Base-by-base conservation (phyloP, 208 protist genomes). In the Trypanosoma grayi region DNA sequence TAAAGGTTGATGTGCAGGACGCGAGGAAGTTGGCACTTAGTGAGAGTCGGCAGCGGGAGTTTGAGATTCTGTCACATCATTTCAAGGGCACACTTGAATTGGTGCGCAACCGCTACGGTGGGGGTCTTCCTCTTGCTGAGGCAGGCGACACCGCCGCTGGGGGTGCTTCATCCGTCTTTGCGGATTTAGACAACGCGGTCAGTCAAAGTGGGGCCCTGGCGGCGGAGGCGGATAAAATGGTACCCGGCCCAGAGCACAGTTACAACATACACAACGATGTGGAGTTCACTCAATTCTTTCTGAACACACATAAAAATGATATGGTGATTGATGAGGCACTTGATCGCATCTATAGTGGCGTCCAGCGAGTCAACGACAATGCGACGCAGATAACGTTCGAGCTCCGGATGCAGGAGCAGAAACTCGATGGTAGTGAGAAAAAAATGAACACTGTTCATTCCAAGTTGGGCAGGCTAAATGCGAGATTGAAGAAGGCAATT, bases 211-310 rank as follows among this genome's bases (percentile, higher is more conserved):
- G 18, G n/a, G 8, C 24, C 10, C 5, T 53, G 13, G 18, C 31
- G 16, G 22, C 27, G 2, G 11, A 39, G 5, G 8, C 36, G 13
- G 41, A 16, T 44, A 54, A 36, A 18, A 13, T 33, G 2, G 14
- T 14, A 8, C 27, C 43, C 0, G 3, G 24, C 10, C 18, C 30
- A 36, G 11, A 5, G 8, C 25, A 39, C 48, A 28, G n/a, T 18
- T 84, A 78, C 66, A 63, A 81, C 60, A 55, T 81, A 11, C 68
- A 70, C 18, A 73, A 81, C 28, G 79, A 81, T 46, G 55, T 44
- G n/a, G 80, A 88, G 59, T 85, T 92, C 48, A 31, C 51, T 2
- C 36, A 77, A 14, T 85, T 89, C 60, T 89, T 83, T 51, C 59
- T 47, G 5, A 62, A 70, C 14, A 83, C 71, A n/a, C 64, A 73